Evolutionary conservation across 257 asterid genomes (phyloP).

Genomic region (Ophiorrhiza pumila): DNA sequence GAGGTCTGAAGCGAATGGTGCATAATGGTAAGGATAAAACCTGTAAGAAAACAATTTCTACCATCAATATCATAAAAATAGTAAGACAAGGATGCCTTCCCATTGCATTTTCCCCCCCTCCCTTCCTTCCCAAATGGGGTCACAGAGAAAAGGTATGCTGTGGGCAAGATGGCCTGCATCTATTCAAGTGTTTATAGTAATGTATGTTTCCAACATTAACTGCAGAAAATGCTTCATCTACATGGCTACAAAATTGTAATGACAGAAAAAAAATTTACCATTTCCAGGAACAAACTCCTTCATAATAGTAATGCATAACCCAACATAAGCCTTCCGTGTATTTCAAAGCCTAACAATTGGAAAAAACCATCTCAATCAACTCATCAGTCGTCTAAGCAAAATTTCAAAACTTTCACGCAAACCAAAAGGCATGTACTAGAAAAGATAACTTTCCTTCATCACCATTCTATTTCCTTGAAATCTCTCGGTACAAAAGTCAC

Average conservation of each 20-base stretch:
- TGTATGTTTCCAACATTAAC: too few relatives aligned
- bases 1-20: slow-evolving; percentile 98
- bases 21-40: slow-evolving; percentile 97
- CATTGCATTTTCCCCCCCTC: neutral
- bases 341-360: slow-evolving; percentile 57
- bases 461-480: neutral
- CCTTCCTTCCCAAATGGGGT: neutral
- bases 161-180: neutral
- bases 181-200: neutral
- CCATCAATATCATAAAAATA: slow-evolving; percentile 20
- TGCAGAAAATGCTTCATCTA: neutral
- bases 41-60: slow-evolving; percentile 39
- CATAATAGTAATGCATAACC: slow-evolving; percentile 97
- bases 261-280: slow-evolving; percentile 48
- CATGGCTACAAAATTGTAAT: neutral
- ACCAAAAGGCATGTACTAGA: neutral
- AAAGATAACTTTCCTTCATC: neutral
- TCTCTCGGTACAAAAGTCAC: neutral
- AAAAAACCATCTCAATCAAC: slow-evolving; percentile 12
- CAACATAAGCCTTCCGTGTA: slow-evolving; percentile 95
- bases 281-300: slow-evolving; percentile 98
- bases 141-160: neutral
- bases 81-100: neutral
- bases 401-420: neutral
- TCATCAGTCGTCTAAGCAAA: neutral